These are phyloP conservation scores for Jamesozyma lodderae DNA, from an alignment of 805 yeast genomes.

Conservation along the genomic window DNA sequence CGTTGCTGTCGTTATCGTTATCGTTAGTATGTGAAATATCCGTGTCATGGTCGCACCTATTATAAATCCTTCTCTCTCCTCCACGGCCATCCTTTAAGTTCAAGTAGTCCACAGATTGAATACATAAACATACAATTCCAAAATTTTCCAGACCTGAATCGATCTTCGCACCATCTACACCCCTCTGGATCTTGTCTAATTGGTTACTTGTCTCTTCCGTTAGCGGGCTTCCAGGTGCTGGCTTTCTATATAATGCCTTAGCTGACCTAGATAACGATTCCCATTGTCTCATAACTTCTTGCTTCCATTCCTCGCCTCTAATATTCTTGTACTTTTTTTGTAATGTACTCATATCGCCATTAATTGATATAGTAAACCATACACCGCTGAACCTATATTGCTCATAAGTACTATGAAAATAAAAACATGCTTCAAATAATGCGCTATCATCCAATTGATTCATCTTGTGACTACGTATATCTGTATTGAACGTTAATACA, in stretches of 20 bases:
- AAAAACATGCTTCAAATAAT: slow-evolving; percentile 67
- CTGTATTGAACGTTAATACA: slow-evolving; percentile 61
- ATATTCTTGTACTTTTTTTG: slow-evolving; percentile 5
- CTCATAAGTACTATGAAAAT: slow-evolving; percentile 50
- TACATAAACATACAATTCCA: slow-evolving; percentile 57
- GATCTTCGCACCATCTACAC: slow-evolving; percentile 72
- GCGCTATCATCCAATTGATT: slow-evolving; percentile 42
- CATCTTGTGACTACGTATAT: slow-evolving; percentile 57
- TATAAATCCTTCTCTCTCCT: slow-evolving; percentile 23
- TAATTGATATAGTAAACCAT: slow-evolving; percentile 39
- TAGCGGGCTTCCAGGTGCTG: slow-evolving; percentile 57
- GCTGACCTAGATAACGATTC: slow-evolving; percentile 43
- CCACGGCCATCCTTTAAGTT: slow-evolving; percentile 44
- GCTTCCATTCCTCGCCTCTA: slow-evolving; percentile 36
- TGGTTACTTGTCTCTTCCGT: slow-evolving; percentile 45
- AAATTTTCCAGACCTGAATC: slow-evolving; percentile 58
- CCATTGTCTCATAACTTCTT: slow-evolving; percentile 61
- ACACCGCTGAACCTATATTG: slow-evolving; percentile 69
- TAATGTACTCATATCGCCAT: slow-evolving; percentile 1
- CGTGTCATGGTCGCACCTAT: slow-evolving; percentile 9
- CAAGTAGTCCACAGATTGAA: slow-evolving; percentile 61
- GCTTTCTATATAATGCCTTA: slow-evolving; percentile 62
- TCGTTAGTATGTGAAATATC: slow-evolving; percentile 1
- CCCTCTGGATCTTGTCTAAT: slow-evolving; percentile 65
- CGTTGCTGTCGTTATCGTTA: not conserved